These are phyloP conservation scores for Aegilops tauschii DNA, from an alignment of 176 grass and related monocot species.

Conservation along the genomic window DNA sequence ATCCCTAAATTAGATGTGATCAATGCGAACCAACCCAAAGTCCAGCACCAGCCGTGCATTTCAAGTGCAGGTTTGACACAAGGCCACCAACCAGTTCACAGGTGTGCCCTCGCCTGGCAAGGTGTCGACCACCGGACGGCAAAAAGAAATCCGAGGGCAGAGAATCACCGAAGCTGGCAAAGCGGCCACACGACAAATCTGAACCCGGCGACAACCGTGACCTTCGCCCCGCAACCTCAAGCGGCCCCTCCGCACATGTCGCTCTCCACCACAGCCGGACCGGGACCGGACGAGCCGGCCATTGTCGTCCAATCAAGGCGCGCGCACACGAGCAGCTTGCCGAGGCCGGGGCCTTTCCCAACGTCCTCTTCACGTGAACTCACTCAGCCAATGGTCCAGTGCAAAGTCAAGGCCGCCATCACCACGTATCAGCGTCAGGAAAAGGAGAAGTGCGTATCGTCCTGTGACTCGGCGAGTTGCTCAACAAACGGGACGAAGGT, in stretches of 20 bases:
- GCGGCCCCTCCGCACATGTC: background rate
- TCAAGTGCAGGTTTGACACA: background rate
- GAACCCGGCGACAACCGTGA: background rate
- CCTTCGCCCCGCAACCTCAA: no score
- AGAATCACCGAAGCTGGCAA: background rate
- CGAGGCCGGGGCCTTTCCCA: conserved; percentile 30
- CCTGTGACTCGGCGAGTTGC: conserved; percentile 21
- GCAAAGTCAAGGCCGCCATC: conserved; percentile 31
- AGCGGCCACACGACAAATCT: background rate
- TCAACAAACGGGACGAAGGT: background rate
- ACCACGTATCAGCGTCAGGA: conserved; percentile 6
- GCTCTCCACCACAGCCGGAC: background rate
- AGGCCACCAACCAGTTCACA: background rate
- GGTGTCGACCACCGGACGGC: background rate
- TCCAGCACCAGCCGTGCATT: background rate
- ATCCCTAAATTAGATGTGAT: background rate
- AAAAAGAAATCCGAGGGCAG: background rate
- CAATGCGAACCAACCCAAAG: background rate
- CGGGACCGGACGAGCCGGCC: conserved; percentile 13
- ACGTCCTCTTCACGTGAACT: conserved; percentile 42
- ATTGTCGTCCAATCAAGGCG: conserved; percentile 22
- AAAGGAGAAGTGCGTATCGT: conserved; percentile 3
- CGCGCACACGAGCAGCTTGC: conserved; percentile 42
- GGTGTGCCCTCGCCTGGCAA: conserved; percentile 3
- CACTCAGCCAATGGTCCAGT: conserved; percentile 29